Percentiles rank a stretch among this genome's conserved stretches.
phyloP scores from a whole-genome alignment of 768 basidiomycete species.

The Harrya chromipes region DNA sequence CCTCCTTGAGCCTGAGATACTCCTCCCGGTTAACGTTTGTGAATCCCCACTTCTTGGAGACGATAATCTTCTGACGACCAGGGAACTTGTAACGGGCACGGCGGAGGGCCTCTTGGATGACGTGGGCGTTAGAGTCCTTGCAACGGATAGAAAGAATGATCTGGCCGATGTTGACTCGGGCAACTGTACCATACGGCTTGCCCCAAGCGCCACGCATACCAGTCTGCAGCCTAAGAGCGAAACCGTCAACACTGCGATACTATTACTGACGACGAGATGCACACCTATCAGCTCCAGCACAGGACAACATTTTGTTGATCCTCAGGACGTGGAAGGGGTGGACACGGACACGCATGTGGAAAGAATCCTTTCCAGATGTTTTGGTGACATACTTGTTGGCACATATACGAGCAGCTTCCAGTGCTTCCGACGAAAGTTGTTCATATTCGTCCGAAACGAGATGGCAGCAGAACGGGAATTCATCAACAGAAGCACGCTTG shows the following conservation, averaged over 20 bases:
- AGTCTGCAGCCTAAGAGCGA: slow-evolving; percentile 66
- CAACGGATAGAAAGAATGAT: slow-evolving; percentile 89
- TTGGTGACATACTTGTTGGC: slow-evolving; percentile 99
- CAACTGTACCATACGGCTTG: slow-evolving; percentile 95
- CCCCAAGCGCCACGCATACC: slow-evolving; percentile 99
- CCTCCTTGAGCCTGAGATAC: slow-evolving; percentile 83
- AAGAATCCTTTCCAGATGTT: slow-evolving; percentile 96
- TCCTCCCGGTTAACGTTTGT: slow-evolving; percentile 90
- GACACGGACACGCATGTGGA: slow-evolving; percentile 95
- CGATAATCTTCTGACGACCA: slow-evolving; percentile 96
- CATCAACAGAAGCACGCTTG: slow-evolving; percentile 95
- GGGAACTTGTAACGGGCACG: slow-evolving; percentile 99
- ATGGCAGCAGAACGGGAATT: slow-evolving; percentile 97
- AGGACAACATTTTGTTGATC: slow-evolving; percentile 99
- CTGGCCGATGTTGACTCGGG: slow-evolving; percentile 96
- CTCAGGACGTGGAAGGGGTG: slow-evolving; percentile 99
- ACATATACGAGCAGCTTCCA: slow-evolving; percentile 98
- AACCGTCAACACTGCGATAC: background rate
- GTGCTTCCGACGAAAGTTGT: slow-evolving; percentile 91
- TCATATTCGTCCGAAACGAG: slow-evolving; percentile 98
- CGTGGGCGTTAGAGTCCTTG: slow-evolving; percentile 82
- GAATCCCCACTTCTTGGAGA: slow-evolving; percentile 99
- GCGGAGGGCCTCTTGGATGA: slow-evolving; percentile 95
- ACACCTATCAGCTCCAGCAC: slow-evolving; percentile 96
- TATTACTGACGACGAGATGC: background rate